Conservation (phyloP, 257 asterid genomes). For the Solanum medicagineum region DNA sequence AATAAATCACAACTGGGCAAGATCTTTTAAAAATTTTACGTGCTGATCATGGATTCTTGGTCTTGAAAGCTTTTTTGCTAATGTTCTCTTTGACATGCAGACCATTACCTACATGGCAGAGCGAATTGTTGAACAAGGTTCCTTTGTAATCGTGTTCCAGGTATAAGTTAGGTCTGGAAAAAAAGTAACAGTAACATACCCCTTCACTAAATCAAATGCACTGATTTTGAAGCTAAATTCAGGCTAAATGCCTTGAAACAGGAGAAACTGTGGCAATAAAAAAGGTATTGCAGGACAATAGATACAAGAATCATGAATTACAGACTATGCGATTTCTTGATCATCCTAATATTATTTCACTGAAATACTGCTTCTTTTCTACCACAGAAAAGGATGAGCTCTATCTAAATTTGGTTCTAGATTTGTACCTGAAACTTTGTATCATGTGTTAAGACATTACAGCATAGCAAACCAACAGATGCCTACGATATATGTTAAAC, state of each 20-base stretch:
- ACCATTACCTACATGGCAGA: slow-evolving; percentile 87
- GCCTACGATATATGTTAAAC: slow-evolving; percentile 75
- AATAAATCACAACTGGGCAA: not conserved
- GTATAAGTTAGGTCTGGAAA: slow-evolving; percentile 10
- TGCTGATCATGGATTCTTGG: not conserved
- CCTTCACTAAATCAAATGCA: not conserved
- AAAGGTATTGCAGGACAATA: slow-evolving; percentile 73
- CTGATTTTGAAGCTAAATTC: not conserved
- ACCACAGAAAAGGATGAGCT: slow-evolving; percentile 76
- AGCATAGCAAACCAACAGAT: slow-evolving; percentile 67
- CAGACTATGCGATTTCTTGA: slow-evolving; percentile 78
- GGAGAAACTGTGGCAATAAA: slow-evolving; percentile 76
- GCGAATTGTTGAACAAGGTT: slow-evolving; percentile 85
- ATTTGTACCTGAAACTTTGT: slow-evolving; percentile 70
- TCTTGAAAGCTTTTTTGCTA: not conserved
- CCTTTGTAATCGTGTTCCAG: slow-evolving; percentile 89
- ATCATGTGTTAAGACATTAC: slow-evolving; percentile 63
- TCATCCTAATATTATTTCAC: slow-evolving; percentile 70
- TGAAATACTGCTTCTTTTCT: slow-evolving; percentile 75
- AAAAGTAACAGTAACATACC: not conserved
- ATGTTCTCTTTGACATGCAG: slow-evolving; percentile 16
- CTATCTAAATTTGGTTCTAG: slow-evolving; percentile 68
- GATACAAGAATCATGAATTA: slow-evolving; percentile 69
- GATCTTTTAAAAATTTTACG: not conserved
- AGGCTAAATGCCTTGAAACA: slow-evolving; percentile 78